phyloP scores from a whole-genome alignment of 2,329 filamentous ascomycete species.

The Penicillium nordicum region DNA sequence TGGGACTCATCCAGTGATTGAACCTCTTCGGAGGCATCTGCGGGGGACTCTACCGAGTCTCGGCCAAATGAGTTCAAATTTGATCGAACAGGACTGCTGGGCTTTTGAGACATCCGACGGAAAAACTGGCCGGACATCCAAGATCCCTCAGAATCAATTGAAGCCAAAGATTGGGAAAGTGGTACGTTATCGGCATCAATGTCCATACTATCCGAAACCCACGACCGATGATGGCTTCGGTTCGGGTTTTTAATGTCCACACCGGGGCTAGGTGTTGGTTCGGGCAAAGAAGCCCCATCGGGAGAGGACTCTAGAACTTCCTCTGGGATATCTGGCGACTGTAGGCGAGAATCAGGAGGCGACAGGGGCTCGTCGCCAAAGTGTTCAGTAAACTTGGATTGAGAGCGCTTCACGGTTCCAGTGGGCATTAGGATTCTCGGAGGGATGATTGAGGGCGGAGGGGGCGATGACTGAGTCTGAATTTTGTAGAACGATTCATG shows the following conservation, averaged over 20 bases:
- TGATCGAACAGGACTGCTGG: conserved; percentile 35
- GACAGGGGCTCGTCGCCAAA: conserved; percentile 81
- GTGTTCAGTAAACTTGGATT: conserved; percentile 90
- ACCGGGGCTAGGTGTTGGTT: conserved; percentile 25
- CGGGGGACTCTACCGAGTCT: conserved; percentile 43
- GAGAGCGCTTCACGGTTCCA: conserved; percentile 69
- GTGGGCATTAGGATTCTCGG: conserved; percentile 47
- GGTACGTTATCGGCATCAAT: conserved; percentile 45
- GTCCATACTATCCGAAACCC: conserved; percentile 48
- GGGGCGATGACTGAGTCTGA: conserved; percentile 48
- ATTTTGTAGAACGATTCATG: conserved; percentile 74
- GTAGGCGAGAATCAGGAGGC: conserved; percentile 76
- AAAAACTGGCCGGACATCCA: conserved; percentile 80
- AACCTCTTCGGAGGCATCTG: conserved; percentile 43
- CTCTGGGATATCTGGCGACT: conserved; percentile 66
- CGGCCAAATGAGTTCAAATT: conserved; percentile 41
- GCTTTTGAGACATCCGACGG: conserved; percentile 47
- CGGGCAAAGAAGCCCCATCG: conserved; percentile 24
- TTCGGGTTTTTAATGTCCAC: conserved; percentile 30
- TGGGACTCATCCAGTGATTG: conserved; percentile 22
- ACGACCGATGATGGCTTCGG: conserved; percentile 35
- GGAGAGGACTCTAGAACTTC: conserved; percentile 20
- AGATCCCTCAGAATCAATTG: conserved; percentile 90
- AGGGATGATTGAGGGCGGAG: conserved; percentile 32
- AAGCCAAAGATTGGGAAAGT: conserved; percentile 81